A percentile compares a stretch with the other conserved stretches of the same genome.
Conservation (phyloP, 495 filamentous ascomycete genomes). For the Annulohypoxylon maeteangense region DNA sequence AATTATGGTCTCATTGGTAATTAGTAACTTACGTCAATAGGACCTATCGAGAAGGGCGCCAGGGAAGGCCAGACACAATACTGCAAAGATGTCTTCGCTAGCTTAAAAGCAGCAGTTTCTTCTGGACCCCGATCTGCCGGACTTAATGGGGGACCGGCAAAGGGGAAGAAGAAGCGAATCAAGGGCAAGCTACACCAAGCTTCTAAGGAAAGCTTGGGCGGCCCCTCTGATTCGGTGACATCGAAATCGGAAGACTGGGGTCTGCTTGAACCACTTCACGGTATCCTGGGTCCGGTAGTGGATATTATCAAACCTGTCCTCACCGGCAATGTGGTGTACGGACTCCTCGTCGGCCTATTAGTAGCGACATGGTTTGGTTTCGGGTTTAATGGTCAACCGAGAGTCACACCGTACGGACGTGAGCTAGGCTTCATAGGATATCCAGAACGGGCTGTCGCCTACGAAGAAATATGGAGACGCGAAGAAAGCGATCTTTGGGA, state of each 20-base stretch:
- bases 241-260: slow-evolving; percentile 73
- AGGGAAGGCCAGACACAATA: slow-evolving; percentile 89
- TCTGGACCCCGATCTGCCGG: slow-evolving; percentile 65
- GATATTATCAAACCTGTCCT: slow-evolving; percentile 77
- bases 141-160: slow-evolving; percentile 53
- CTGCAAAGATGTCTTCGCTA: slow-evolving; percentile 76
- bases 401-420: slow-evolving; percentile 48
- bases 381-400: slow-evolving; percentile 52
- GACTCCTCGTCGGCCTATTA: slow-evolving; percentile 66
- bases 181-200: slow-evolving; percentile 63
- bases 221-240: slow-evolving; percentile 57
- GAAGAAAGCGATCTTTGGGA: slow-evolving; percentile 95
- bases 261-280: slow-evolving; percentile 78
- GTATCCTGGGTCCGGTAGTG: slow-evolving; percentile 73
- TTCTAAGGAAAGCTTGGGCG: slow-evolving; percentile 55
- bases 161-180: slow-evolving; percentile 66
- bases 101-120: slow-evolving; percentile 77
- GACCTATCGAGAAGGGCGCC: slow-evolving; percentile 94
- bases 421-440: slow-evolving; percentile 53
- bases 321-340: slow-evolving; percentile 73
- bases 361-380: slow-evolving; percentile 67
- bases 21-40: slow-evolving; percentile 51
- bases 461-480: slow-evolving; percentile 90
- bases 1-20: slow-evolving; percentile 13
- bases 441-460: slow-evolving; percentile 80